phyloP scores from a whole-genome alignment of 2,329 filamentous ascomycete species.

The Ceratocystis lukuohia region DNA sequence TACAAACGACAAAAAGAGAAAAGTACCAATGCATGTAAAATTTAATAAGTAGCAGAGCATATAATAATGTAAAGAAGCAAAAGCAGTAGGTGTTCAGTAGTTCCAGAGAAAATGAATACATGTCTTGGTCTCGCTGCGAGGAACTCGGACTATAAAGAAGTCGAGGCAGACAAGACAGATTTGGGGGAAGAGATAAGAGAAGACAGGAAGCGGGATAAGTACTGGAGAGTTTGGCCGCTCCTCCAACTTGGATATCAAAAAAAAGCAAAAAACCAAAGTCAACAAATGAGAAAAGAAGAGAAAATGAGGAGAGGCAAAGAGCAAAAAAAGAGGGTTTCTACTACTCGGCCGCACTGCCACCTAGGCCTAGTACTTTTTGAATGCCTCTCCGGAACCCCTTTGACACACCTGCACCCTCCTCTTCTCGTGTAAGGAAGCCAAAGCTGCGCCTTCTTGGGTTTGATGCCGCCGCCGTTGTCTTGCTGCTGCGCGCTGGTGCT shows the following conservation, averaged over 20 bases:
- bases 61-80: not conserved
- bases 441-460: constrained; percentile 35
- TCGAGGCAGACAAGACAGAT: not conserved
- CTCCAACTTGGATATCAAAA: constrained; percentile 11
- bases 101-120: not conserved
- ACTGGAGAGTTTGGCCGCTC: not conserved
- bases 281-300: not conserved
- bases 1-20: not conserved
- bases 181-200: not conserved
- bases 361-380: constrained; percentile 27
- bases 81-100: not conserved
- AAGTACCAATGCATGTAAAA: not conserved
- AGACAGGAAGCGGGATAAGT: not conserved
- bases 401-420: constrained; percentile 21
- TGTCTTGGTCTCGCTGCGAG: not conserved
- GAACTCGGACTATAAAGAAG: not conserved
- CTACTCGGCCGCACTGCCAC: constrained; percentile 7
- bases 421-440: constrained; percentile 33
- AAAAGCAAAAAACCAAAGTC: not conserved
- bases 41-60: not conserved
- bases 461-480: constrained; percentile 24
- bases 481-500: constrained; percentile 30
- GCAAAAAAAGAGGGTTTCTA: not conserved
- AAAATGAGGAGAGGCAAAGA: not conserved
- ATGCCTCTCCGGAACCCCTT: constrained; percentile 32